These are phyloP conservation scores for Eucalyptus erythrocorys DNA, from an alignment of 345 rosid species.

Conservation along the genomic window DNA sequence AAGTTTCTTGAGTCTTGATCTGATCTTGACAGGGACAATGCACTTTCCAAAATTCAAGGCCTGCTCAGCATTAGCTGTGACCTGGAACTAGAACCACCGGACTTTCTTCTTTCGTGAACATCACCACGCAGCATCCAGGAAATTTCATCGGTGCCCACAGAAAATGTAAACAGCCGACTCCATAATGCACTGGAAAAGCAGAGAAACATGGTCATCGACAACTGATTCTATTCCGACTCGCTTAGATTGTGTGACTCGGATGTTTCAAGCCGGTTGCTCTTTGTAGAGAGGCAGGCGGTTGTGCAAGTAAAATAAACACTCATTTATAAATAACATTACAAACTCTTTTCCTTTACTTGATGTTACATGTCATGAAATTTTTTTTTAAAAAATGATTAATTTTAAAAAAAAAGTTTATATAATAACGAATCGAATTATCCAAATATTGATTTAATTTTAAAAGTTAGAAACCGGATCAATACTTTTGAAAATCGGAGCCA, in stretches of 20 bases:
- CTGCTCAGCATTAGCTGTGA: rapidly evolving
- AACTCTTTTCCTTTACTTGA: too few species aligned
- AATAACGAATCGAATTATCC: rapidly evolving
- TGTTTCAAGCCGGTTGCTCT: too few species aligned
- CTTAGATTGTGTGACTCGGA: too few species aligned
- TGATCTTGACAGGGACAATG: background rate
- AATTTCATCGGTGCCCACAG: background rate
- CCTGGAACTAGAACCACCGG: rapidly evolving
- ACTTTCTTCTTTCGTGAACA: background rate
- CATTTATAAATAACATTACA: too few species aligned
- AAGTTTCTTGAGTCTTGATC: background rate
- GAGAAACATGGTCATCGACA: background rate
- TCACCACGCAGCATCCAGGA: rapidly evolving
- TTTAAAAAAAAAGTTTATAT: too few species aligned
- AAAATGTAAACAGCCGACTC: background rate
- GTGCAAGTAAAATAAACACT: too few species aligned
- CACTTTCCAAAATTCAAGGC: background rate
- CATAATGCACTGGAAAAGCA: background rate
- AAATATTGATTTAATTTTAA: rapidly evolving
- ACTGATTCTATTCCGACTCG: rapidly evolving
- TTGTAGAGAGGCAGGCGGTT: too few species aligned
- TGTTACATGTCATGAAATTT: too few species aligned
- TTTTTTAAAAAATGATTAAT: rapidly evolving
- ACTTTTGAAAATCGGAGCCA: rapidly evolving
- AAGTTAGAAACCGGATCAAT: rapidly evolving